Evolutionary conservation across 495 filamentous ascomycete species (phyloP), one percentile per base, ranked within the genome.

Genomic region (Penicillium samsonianum): DNA sequence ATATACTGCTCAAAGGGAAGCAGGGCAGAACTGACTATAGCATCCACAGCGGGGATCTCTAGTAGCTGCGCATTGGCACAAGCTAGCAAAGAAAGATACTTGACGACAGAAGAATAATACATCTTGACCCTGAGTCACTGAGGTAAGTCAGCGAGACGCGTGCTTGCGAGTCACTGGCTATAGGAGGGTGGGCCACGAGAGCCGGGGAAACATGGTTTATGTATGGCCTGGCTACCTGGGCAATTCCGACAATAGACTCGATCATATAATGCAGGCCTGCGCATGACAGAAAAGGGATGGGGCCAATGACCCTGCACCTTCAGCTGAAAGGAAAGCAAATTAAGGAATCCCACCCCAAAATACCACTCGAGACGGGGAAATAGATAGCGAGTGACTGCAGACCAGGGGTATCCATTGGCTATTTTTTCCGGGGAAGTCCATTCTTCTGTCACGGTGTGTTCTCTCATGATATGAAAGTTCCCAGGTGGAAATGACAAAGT

Each of bases 351-450:
- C 48, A 69, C 64, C 50, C 61, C 57, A 44, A 31, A 52, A 58
- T 69, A 63, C 64, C 51, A 69, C 66, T 59, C 48, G 40, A 65
- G 47, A 55, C 64, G 59, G 61, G 40, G 50, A 57, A 65, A 58
- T 60, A 50, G n/a, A 56, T 56, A 46, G 55, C 58, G 17, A 60
- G 53, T 67, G 58, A 63, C 59, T 49, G 44, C 40, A 46, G 33
- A 50, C 55, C 35, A 48, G 16, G 28, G 45, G 23, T 42, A 22
- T 50, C 40, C 51, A 49, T 53, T 43, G 55, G 43, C 35, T 35
- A 45, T 53, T 25, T 37, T 43, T 11, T 38, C 44, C 45, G 35
- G 43, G 38, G 35, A 52, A 20, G 22, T 47, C 3, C 30, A 11
- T 47, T 22, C 53, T 25, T 7, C 38, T 62, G 66, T 64, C 66